These are phyloP conservation scores for Talaromyces albobiverticillius DNA, from an alignment of 2,329 filamentous ascomycete species.

Conservation along the genomic window DNA sequence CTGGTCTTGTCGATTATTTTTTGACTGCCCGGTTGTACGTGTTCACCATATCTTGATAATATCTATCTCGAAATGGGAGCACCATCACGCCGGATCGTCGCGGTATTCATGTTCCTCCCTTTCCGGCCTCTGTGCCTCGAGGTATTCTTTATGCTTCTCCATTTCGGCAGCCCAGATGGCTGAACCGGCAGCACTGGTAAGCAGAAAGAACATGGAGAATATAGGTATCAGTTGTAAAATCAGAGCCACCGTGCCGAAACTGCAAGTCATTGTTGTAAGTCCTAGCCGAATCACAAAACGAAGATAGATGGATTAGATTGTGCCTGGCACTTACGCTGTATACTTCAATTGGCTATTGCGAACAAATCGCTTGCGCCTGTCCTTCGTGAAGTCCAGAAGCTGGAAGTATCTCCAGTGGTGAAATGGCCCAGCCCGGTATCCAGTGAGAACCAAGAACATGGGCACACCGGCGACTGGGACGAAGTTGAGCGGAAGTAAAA, in stretches of 20 bases:
- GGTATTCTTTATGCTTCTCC: slow-evolving; percentile 55
- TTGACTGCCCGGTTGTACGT: too few species aligned
- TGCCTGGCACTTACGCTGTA: slow-evolving; percentile 59
- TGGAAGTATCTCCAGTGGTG: slow-evolving; percentile 91
- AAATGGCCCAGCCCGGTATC: slow-evolving; percentile 80
- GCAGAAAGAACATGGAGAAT: slow-evolving; percentile 87
- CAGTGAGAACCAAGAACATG: slow-evolving; percentile 83
- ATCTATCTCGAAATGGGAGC: too few species aligned
- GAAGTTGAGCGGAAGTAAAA: slow-evolving; percentile 80
- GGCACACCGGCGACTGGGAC: slow-evolving; percentile 80
- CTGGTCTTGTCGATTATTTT: too few species aligned
- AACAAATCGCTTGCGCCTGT: slow-evolving; percentile 69
- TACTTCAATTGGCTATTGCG: slow-evolving; percentile 73
- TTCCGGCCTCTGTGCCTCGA: slow-evolving; percentile 23
- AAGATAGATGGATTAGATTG: neutral
- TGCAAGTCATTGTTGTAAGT: slow-evolving; percentile 22
- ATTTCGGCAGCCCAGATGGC: slow-evolving; percentile 82
- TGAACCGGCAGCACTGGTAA: slow-evolving; percentile 81
- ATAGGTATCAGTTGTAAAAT: slow-evolving; percentile 83
- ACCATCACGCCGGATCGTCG: slow-evolving; percentile 25
- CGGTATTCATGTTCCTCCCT: slow-evolving; percentile 32
- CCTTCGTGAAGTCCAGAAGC: slow-evolving; percentile 69
- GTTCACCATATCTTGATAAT: too few species aligned
- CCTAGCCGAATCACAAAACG: neutral
- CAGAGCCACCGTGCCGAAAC: slow-evolving; percentile 82